phyloP scores from a whole-genome alignment of 2,329 filamentous ascomycete genomes.

The Thelonectria blattea region DNA sequence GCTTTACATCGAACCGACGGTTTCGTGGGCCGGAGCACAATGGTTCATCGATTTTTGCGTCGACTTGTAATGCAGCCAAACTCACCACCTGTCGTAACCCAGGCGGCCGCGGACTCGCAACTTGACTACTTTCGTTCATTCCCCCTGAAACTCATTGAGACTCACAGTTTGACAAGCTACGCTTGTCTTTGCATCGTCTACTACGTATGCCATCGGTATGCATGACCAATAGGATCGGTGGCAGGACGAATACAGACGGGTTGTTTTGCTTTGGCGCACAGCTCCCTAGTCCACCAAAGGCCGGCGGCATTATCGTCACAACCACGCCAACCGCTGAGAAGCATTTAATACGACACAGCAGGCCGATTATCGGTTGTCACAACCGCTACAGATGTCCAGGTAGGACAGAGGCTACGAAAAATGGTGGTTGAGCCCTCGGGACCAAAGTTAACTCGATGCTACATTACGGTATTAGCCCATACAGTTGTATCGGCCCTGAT shows the following conservation, averaged over 20 bases:
- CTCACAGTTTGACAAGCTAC: not conserved
- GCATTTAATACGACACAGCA: not conserved
- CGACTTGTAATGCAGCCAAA: not conserved
- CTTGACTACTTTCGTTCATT: not conserved
- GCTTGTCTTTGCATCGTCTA: not conserved
- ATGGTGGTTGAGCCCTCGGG: not conserved
- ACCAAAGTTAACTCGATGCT: no score
- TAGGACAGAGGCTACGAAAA: not conserved
- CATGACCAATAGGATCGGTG: not conserved
- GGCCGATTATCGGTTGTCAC: not conserved
- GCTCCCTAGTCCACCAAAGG: slow-evolving; percentile 2
- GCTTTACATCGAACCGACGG: not conserved
- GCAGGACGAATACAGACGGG: not conserved
- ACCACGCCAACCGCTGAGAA: slow-evolving; percentile 1
- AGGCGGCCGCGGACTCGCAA: not conserved
- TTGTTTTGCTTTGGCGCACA: slow-evolving; percentile 11
- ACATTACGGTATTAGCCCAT: not conserved
- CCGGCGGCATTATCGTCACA: slow-evolving; percentile 11
- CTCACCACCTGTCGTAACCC: not conserved
- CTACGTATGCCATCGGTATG: not conserved
- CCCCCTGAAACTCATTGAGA: not conserved
- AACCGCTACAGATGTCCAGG: not conserved
- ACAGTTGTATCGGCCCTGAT: not conserved
- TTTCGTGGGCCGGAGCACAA: not conserved
- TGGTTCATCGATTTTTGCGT: slow-evolving; percentile 4